Evolutionary conservation across 768 basidiomycete species (phyloP), one percentile per base, ranked within the genome.

Genomic region (Lactarius hengduanensis): DNA sequence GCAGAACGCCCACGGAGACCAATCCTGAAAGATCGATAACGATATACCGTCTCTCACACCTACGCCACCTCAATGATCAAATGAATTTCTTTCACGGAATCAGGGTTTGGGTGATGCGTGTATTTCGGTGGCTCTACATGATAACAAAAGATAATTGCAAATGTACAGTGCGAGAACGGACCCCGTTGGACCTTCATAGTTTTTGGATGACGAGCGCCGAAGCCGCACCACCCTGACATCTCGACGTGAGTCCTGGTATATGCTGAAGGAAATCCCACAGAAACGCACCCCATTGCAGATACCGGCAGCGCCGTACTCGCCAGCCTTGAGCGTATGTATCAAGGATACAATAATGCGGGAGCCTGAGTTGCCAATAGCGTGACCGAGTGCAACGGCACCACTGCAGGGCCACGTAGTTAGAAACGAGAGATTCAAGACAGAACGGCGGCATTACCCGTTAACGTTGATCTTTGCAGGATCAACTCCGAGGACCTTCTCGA

Each of bases 341-440:
- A 98, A 84, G 7, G 96, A 92, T 32, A 98, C 96, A 58, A 98
- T 83, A 78, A 98, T 98, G 59, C 96, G 89, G 57, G 92, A 86
- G 22, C 96, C 96, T 45, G 94, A 97, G 78, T 93, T 98, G 66
- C 96, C 96, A 74, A 98, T 94, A 54, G 96, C 94, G 76, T 98
- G 90, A 38, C 96, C 96, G 58, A 98, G 88, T 62, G 96, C 92
- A 69, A 98, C 96, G 59, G 94, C 96, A 77, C 96, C 96, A 77
- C 96, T 96, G 71, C 72, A 77, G 56, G 71, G 69, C 50, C 40
- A 41, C 61, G 53, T 28, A 4, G n/a, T 53, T 28, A 53, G 30
- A 58, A 41, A 53, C 63, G 10, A 68, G 34, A 59, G 53, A 18
- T 43, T 62, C 53, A 63, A 55, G 64, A 63, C 60, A 61, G 57